Evolutionary conservation across 768 basidiomycete genomes (phyloP), one percentile per base, ranked within the genome.

Genomic region (Dioszegia crocea): DNA sequence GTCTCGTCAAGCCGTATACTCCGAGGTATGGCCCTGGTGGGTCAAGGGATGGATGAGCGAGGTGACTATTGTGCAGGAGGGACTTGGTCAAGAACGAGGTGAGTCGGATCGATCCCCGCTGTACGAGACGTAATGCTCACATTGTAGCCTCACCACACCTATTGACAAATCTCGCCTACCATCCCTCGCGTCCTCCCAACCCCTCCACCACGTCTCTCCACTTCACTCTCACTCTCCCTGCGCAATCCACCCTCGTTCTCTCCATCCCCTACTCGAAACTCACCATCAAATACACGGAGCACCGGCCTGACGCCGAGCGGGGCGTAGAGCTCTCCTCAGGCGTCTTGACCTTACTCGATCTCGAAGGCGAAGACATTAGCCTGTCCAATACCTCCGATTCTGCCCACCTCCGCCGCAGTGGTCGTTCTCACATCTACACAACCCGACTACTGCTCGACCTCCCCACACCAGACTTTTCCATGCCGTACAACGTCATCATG

Each of bases 401-500:
- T 23, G 40, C 39, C n/a, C n/a, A n/a, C n/a, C n/a, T n/a, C 3
- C 45, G 66, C 26, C 43, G 58, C 39, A 24, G 21, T 21, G 54
- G 43, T 19, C 54, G 41, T 9, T 45, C 27, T 11, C 40, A 56
- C 44, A 82, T 96, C 45, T 94, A 94, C 76, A 91, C 90, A 1
- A 81, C 84, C 0, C 82, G 86, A 9, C 81, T 94, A 24, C 84
- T 98, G 36, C 84, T 93, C 44, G 91, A 93, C 75, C 83, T 96
- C n/a, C 88, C 94, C n/a, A 91, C 91, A 33, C 96, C 94, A 0
- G 96, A 98, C 76, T 98, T 98, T 75, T 92, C 89, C 76, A 98
- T 98, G 96, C 96, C 96, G 0, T 98, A 98, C 80, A 99, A 98
- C 79, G 94, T 98, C 46, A 97, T 98, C 77, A 97, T 97, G 70